Evolutionary conservation across 2,329 filamentous ascomycete species (phyloP).

Genomic region (Didymella exigua): DNA sequence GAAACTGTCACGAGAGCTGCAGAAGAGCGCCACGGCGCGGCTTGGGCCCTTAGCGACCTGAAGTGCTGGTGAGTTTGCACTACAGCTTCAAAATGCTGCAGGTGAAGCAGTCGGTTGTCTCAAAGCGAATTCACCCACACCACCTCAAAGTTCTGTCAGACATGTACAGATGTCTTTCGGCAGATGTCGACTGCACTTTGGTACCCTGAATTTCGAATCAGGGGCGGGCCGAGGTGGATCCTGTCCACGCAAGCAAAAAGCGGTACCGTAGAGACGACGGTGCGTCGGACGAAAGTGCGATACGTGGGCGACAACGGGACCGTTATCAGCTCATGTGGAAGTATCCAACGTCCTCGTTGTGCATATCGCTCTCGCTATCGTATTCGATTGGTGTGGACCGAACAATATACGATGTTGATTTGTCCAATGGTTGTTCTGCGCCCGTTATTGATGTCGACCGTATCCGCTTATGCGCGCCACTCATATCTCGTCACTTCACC

Average conservation of each 20-base stretch:
- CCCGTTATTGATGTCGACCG: conserved; percentile 1
- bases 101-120: conserved; percentile 3
- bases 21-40: not conserved
- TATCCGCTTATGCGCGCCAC: conserved; percentile 5
- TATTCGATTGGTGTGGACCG: not conserved
- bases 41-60: not conserved
- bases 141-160: not conserved
- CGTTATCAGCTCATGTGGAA: conserved; percentile 1
- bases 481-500: conserved; percentile 3
- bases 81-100: not conserved
- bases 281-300: conserved; percentile 1
- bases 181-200: not conserved
- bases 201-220: not conserved
- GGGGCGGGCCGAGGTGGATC: not conserved
- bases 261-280: conserved; percentile 7
- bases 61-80: not conserved
- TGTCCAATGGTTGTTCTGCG: conserved; percentile 4
- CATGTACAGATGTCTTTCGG: not conserved
- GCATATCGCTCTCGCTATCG: not conserved
- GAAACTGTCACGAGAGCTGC: not conserved
- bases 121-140: not conserved
- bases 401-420: not conserved
- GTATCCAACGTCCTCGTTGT: conserved; percentile 3
- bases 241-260: conserved; percentile 10
- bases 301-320: conserved; percentile 4